phyloP scores from a whole-genome alignment of 1,139 yeast species.

The Debaryomyces singareniensis region DNA sequence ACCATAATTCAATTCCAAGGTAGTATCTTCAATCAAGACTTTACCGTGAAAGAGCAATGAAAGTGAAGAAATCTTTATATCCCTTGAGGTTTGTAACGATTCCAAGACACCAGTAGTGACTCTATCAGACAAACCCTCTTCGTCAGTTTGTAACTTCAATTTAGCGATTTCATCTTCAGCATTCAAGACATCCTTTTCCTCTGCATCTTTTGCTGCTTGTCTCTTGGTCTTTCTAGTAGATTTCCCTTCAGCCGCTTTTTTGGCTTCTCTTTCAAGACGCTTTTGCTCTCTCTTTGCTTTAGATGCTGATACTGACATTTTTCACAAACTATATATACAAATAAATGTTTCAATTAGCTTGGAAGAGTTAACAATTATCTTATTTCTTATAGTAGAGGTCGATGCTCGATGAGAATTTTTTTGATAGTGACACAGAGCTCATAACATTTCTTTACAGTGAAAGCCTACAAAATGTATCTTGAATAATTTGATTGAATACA shows the following conservation, averaged over 20 bases:
- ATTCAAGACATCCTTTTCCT: slow-evolving; percentile 53
- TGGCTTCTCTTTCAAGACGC: slow-evolving; percentile 52
- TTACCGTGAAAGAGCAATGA: slow-evolving; percentile 96
- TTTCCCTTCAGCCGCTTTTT: slow-evolving; percentile 71
- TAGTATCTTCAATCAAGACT: slow-evolving; percentile 87
- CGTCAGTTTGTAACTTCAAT: slow-evolving; percentile 87
- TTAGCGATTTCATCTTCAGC: slow-evolving; percentile 75
- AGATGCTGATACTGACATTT: slow-evolving; percentile 62
- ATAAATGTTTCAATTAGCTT: slow-evolving; percentile 1
- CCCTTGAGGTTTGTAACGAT: slow-evolving; percentile 85
- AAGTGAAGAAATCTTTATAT: slow-evolving; percentile 83
- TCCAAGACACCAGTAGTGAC: slow-evolving; percentile 97
- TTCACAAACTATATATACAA: slow-evolving; percentile 7
- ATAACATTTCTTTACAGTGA: no score
- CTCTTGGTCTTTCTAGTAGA: slow-evolving; percentile 58
- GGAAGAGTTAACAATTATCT: slow-evolving; percentile 1
- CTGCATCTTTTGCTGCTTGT: slow-evolving; percentile 51
- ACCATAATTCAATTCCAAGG: slow-evolving; percentile 89
- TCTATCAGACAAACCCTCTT: slow-evolving; percentile 92
- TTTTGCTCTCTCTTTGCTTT: slow-evolving; percentile 97
- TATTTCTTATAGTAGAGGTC: slow-evolving; percentile 2
- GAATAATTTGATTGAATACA: no score
- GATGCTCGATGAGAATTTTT: slow-evolving; percentile 7
- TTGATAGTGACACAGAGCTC: slow-evolving; percentile 1
- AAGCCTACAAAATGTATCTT: no score